Evolutionary conservation across 2,329 filamentous ascomycete species (phyloP).

Genomic region (Helotiales sp.): DNA sequence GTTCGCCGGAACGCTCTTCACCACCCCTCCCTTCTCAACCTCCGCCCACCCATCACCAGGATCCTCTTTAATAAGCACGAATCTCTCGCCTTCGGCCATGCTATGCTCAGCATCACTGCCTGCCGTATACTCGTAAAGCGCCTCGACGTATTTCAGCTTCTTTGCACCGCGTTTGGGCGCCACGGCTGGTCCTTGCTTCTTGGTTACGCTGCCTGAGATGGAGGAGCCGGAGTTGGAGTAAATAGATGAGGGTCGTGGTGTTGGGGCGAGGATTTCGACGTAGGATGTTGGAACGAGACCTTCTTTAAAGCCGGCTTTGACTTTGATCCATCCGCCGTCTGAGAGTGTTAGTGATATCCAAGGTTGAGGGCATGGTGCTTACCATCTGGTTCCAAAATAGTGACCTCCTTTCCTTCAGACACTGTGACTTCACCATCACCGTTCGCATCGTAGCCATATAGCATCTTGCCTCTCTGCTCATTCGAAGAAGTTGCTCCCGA

Average conservation of each 20-base stretch:
- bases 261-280: constrained; percentile 66
- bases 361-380: constrained; percentile 45
- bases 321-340: constrained; percentile 95
- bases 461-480: constrained; percentile 81
- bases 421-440: constrained; percentile 83
- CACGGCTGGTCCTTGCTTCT: constrained; percentile 62
- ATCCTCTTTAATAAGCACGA: constrained; percentile 88
- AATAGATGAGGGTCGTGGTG: constrained; percentile 69
- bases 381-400: constrained; percentile 87
- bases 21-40: constrained; percentile 87
- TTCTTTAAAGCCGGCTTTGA: constrained; percentile 75
- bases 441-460: constrained; percentile 83
- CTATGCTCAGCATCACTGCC: constrained; percentile 85
- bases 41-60: constrained; percentile 95
- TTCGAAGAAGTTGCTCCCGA: constrained; percentile 40
- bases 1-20: constrained; percentile 89
- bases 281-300: constrained; percentile 90
- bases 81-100: constrained; percentile 89
- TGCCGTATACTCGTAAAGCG: constrained; percentile 88
- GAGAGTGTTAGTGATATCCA: constrained; percentile 41
- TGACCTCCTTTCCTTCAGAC: constrained; percentile 77
- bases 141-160: constrained; percentile 92
- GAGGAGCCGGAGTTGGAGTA: constrained; percentile 81
- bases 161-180: constrained; percentile 90
- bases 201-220: constrained; percentile 54